phyloP scores from a whole-genome alignment of 129 eudicot species.

The Arctium minus region DNA sequence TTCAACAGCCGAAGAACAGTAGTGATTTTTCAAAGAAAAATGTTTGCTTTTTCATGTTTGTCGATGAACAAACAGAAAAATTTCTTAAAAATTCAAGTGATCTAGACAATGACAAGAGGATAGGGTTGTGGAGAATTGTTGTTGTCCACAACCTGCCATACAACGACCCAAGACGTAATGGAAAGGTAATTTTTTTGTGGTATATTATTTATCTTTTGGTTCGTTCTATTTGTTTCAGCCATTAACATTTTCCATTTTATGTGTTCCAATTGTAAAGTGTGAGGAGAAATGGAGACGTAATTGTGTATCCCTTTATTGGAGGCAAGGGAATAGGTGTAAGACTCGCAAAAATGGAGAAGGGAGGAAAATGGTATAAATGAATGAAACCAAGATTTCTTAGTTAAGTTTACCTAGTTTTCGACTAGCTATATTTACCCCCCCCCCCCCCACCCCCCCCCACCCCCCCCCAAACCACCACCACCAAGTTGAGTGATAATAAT shows the following conservation, averaged over 20 bases:
- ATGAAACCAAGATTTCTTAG: too few species aligned
- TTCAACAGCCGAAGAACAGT: constrained; percentile 75
- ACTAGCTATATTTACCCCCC: too few species aligned
- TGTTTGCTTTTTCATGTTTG: constrained; percentile 81
- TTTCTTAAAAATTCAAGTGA: constrained; percentile 49
- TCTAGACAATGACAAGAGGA: constrained; percentile 46
- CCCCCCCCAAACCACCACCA: too few species aligned
- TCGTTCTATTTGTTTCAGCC: background rate
- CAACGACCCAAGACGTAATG: constrained; percentile 81
- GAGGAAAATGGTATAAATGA: background rate
- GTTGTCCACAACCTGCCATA: constrained; percentile 84
- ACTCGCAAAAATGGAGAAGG: background rate
- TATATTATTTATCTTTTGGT: background rate
- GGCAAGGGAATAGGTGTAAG: background rate
- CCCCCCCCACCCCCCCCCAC: too few species aligned
- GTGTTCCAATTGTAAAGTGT: background rate
- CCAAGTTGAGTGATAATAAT: too few species aligned
- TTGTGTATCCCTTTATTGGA: background rate
- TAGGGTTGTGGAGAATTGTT: constrained; percentile 81
- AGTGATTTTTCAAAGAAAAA: constrained; percentile 64
- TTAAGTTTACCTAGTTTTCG: too few species aligned
- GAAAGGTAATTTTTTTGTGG: constrained; percentile 45
- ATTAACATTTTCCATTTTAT: background rate
- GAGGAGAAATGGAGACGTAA: background rate
- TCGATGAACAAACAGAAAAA: constrained; percentile 72